Percentiles rank a stretch among this genome's conserved stretches.
Conservation (phyloP, 2,329 filamentous ascomycete species). For the Cladobotryum protrusum region DNA sequence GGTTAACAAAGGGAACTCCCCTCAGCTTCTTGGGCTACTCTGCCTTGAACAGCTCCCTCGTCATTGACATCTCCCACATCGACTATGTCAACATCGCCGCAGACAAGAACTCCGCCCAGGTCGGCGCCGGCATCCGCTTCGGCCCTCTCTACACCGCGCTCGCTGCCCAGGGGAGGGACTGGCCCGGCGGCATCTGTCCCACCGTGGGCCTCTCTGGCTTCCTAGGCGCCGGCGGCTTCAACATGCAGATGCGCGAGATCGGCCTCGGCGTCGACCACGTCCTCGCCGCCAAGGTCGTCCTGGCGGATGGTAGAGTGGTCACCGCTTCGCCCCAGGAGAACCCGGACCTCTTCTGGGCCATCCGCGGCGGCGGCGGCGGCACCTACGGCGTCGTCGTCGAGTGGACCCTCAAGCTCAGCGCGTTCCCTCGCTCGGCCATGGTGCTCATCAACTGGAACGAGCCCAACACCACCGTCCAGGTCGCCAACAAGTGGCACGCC, state of each 20-base stretch:
- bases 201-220: conserved; percentile 24
- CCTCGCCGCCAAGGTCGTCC: conserved; percentile 22
- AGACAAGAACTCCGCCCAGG: conserved; percentile 9
- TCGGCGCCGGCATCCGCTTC: conserved; percentile 15
- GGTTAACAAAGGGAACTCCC: background rate
- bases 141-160: conserved; percentile 15
- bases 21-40: conserved; percentile 11
- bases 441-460: conserved; percentile 12
- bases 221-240: conserved; percentile 25
- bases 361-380: conserved; percentile 26
- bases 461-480: background rate
- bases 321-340: conserved; percentile 19
- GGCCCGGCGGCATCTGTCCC: conserved; percentile 14
- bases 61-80: conserved; percentile 16
- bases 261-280: conserved; percentile 25
- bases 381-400: conserved; percentile 26
- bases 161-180: conserved; percentile 8
- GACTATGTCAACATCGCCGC: conserved; percentile 11
- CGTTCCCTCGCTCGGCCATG: conserved; percentile 14
- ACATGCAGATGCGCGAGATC: conserved; percentile 22
- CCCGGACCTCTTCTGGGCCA: conserved; percentile 25
- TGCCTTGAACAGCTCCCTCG: conserved; percentile 10
- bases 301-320: conserved; percentile 20
- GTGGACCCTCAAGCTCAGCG: conserved; percentile 11
- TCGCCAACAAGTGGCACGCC: conserved; percentile 11